These are phyloP conservation scores for Leccinum huronense DNA, from an alignment of 1,284 basidiomycete genomes.

Conservation along the genomic window DNA sequence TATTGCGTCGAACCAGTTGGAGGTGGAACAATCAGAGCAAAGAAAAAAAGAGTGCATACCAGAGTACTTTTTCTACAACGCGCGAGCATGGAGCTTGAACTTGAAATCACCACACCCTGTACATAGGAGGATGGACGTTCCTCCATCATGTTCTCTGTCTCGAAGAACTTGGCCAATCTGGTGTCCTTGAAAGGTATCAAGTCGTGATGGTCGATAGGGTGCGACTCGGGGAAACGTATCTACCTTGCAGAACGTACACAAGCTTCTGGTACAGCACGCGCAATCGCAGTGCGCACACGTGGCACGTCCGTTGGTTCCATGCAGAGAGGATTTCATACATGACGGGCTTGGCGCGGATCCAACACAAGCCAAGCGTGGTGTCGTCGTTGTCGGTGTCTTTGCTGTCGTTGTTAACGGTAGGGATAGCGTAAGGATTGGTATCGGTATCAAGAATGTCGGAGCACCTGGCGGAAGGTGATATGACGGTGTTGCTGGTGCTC, in stretches of 20 bases:
- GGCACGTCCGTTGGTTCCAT: constrained; percentile 92
- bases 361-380: constrained; percentile 64
- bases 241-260: constrained; percentile 97
- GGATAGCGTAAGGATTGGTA: neutral
- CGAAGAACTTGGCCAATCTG: constrained; percentile 82
- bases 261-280: constrained; percentile 91
- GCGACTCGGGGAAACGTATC: constrained; percentile 16
- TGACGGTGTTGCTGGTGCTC: neutral
- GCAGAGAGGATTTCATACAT: constrained; percentile 87
- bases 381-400: constrained; percentile 19
- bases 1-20: neutral
- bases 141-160: constrained; percentile 93
- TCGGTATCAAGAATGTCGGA: neutral
- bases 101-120: constrained; percentile 92
- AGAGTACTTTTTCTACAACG: constrained; percentile 79
- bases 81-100: constrained; percentile 78
- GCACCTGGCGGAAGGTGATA: neutral
- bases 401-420: constrained; percentile 3
- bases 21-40: too few species aligned
- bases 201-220: constrained; percentile 54
- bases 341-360: constrained; percentile 95
- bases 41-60: constrained; percentile 43
- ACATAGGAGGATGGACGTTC: constrained; percentile 89
- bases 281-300: constrained; percentile 90
- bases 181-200: constrained; percentile 67